A percentile compares a stretch with the other conserved stretches of the same genome.
Evolutionary conservation across 2,329 filamentous ascomycete species (phyloP).

Genomic region (Ceratocystis huliohia): DNA sequence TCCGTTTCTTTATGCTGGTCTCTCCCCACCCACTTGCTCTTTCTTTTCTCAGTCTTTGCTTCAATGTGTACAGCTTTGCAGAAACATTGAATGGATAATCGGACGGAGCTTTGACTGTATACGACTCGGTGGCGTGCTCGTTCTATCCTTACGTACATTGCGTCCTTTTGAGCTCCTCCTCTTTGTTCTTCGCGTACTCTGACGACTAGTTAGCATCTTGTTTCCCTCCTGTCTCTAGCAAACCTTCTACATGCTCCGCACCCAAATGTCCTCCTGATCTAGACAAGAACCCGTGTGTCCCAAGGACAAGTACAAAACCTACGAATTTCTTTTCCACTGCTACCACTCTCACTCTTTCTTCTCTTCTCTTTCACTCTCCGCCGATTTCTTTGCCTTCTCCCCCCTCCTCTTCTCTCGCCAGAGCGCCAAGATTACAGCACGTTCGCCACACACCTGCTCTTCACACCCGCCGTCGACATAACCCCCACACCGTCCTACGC

Average conservation of each 20-base stretch:
- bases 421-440: background rate
- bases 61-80: background rate
- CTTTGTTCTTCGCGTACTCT: conserved; percentile 1
- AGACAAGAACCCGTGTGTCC: conserved; percentile 7
- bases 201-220: background rate
- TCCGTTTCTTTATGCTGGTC: background rate
- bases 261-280: background rate
- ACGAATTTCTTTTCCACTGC: background rate
- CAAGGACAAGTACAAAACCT: background rate
- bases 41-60: conserved; percentile 2
- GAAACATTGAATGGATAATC: background rate
- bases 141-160: background rate
- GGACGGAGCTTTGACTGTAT: background rate
- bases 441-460: background rate
- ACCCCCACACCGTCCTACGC: conserved; percentile 1
- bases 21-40: background rate
- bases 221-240: background rate
- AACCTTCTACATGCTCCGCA: background rate
- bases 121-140: background rate
- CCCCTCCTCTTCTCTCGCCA: background rate
- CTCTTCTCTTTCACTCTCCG: background rate
- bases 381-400: background rate
- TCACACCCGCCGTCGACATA: conserved; percentile 5
- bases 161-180: background rate
- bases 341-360: background rate